Evolutionary conservation across 805 yeast species (phyloP).

Genomic region (Starmerella potacharoeniae): DNA sequence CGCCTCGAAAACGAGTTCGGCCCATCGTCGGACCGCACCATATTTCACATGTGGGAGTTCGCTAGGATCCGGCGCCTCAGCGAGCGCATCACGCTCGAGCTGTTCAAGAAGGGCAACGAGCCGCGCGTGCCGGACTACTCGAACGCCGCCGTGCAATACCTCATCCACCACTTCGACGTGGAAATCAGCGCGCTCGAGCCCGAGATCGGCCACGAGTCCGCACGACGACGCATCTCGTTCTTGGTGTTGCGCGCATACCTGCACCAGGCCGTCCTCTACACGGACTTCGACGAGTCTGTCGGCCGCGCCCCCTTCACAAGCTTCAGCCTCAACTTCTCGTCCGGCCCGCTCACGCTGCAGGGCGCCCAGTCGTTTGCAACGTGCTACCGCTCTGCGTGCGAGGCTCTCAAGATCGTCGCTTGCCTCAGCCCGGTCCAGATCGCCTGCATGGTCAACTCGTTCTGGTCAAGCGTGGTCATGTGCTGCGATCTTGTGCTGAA

Average conservation of each 20-base stretch:
- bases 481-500: constrained; percentile 27
- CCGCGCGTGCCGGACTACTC: constrained; percentile 28
- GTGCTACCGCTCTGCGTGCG: constrained; percentile 22
- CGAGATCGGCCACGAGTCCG: background rate
- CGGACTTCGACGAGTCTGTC: constrained; percentile 17
- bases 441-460: constrained; percentile 40
- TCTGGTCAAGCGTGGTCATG: constrained; percentile 24
- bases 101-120: constrained; percentile 34
- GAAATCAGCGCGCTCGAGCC: constrained; percentile 32
- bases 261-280: constrained; percentile 29
- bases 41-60: constrained; percentile 26
- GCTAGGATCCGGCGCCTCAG: constrained; percentile 51
- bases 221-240: constrained; percentile 3
- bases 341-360: constrained; percentile 20
- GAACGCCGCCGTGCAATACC: constrained; percentile 31
- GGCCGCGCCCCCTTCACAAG: constrained; percentile 31
- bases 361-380: constrained; percentile 23
- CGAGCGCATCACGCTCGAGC: constrained; percentile 34
- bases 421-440: constrained; percentile 33
- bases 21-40: background rate
- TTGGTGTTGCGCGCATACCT: constrained; percentile 41
- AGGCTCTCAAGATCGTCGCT: constrained; percentile 19
- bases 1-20: constrained; percentile 21
- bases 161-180: constrained; percentile 40
- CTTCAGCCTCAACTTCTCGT: constrained; percentile 24